phyloP scores from a whole-genome alignment of 1,139 yeast species.

The Kluyveromyces sp. region DNA sequence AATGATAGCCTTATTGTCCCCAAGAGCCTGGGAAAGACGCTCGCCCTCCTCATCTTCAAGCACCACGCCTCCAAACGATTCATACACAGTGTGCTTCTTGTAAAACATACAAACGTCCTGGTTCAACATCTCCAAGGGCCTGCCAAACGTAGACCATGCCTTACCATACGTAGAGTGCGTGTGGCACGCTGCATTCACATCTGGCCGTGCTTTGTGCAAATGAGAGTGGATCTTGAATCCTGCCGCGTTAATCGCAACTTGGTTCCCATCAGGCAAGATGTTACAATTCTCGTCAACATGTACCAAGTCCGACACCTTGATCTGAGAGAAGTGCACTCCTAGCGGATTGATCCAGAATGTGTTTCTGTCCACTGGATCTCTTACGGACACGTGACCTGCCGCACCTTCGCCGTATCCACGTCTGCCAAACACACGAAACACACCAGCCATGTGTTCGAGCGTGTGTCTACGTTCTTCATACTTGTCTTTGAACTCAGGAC shows the following conservation, averaged over 20 bases:
- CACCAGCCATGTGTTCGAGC: conserved; percentile 69
- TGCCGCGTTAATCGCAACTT: conserved; percentile 60
- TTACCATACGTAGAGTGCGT: conserved; percentile 66
- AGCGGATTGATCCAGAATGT: conserved; percentile 75
- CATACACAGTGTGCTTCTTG: conserved; percentile 55
- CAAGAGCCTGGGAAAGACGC: conserved; percentile 56
- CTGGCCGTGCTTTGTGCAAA: conserved; percentile 64
- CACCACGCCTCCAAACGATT: conserved; percentile 70
- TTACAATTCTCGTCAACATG: conserved; percentile 64
- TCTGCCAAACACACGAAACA: conserved; percentile 68
- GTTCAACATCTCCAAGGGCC: conserved; percentile 66
- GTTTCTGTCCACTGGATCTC: conserved; percentile 60
- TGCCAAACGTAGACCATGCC: conserved; percentile 63
- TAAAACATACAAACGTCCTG: conserved; percentile 66
- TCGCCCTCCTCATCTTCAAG: conserved; percentile 59
- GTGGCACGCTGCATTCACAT: conserved; percentile 71
- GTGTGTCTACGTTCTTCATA: conserved; percentile 50
- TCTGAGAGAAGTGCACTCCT: conserved; percentile 59
- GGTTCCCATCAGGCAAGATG: conserved; percentile 51
- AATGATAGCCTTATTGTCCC: conserved; percentile 55
- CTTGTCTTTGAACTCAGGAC: conserved; percentile 44
- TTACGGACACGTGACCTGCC: conserved; percentile 69
- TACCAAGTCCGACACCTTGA: conserved; percentile 64
- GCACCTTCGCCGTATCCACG: conserved; percentile 65
- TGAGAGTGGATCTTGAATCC: conserved; percentile 74